Base-by-base conservation (phyloP, 257 asterid genomes). In the Solanum tarijense region DNA sequence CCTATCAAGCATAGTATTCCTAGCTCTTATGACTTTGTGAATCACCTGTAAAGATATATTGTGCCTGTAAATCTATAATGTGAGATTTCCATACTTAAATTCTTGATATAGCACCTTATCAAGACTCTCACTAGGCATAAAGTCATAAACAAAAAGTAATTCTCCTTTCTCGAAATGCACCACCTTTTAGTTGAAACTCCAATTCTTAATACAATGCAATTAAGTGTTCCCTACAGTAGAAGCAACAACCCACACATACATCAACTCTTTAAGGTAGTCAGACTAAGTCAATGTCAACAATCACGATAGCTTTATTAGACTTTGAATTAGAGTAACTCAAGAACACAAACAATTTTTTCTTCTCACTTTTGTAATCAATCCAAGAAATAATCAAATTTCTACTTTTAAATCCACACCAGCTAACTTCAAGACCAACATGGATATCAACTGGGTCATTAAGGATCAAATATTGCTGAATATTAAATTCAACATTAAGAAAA, bases 31-130 rank as follows among this genome's bases (percentile, higher is more conserved):
- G 34, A 32, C 34, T 32, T 32, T 32, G 34, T 32, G 99, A 25
- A 96, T 96, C 91, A 97, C 99, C 86, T 96, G 98, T 58, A 97
- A 89, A 21, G 98, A 98, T 43, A 96, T 94, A 68, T 96, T 95
- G 88, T 95, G 95, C 72, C 99, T 88, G 23, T 94, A 62, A 7
- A 87, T 38, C 99, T 98, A 97, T 89, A 92, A 91, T 81, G 96
- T 73, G 0, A 94, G 92, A 72, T 92, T 86, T 1, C 89, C 92
- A 8, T 71, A 69, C 25, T 88, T 93, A 5, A 89, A 10, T n/a
- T 93, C 95, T 9, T 68, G 90, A 90, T 96, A 93, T 32, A 97
- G 83, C 21, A 92, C 92, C 11, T 88, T 89, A 69, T 96, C 98
- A 5, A 96, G 91, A 72, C 98, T 96, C 87, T 98, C 98, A 84